Percentiles rank a stretch among this genome's conserved stretches.
Conservation (phyloP, 1,284 basidiomycete species). For the Serendipita sp. region DNA sequence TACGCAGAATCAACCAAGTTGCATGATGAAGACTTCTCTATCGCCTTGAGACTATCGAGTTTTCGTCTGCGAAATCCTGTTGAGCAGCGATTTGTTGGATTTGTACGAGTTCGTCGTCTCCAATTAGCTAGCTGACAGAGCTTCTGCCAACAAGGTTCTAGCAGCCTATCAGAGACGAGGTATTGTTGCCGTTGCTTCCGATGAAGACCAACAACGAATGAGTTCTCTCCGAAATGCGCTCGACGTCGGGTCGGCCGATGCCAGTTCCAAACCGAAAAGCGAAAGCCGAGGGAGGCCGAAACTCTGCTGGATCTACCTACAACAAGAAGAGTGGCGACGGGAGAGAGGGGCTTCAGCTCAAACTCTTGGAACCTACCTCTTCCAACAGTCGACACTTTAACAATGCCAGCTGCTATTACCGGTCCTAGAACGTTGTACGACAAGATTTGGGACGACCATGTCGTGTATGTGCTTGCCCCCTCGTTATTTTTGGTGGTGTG, state of each 20-base stretch:
- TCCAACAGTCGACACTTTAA: conserved; percentile 7
- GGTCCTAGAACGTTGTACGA: conserved; percentile 78
- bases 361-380: not conserved
- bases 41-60: no score
- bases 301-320: not conserved
- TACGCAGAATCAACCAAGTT: no score
- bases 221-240: no score
- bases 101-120: no score
- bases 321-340: not conserved
- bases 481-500: not conserved
- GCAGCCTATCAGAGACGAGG: no score
- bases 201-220: no score
- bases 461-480: conserved; percentile 47
- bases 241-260: not conserved
- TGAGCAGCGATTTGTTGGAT: no score
- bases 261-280: not conserved
- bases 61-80: no score
- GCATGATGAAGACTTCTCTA: no score
- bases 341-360: not conserved
- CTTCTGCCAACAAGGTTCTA: no score
- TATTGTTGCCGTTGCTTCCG: no score
- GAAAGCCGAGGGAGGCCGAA: not conserved
- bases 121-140: no score
- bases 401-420: conserved; percentile 27
- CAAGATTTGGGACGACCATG: conserved; percentile 93